Evolutionary conservation across 2,329 filamentous ascomycete species (phyloP).

Genomic region (Epichloe coenophiala): DNA sequence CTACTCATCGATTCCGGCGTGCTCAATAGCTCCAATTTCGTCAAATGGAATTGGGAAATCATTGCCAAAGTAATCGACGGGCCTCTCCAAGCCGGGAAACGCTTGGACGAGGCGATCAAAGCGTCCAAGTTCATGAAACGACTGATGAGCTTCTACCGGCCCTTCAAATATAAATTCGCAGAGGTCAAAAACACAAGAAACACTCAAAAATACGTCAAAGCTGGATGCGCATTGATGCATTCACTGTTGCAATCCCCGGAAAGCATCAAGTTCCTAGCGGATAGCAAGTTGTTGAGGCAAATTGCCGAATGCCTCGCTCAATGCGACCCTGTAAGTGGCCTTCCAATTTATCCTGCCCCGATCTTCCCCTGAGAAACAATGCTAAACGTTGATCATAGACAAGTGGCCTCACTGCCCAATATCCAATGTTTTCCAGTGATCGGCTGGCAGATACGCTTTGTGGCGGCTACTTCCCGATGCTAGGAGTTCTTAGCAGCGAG

Average conservation of each 20-base stretch:
- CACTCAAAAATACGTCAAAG: constrained; percentile 85
- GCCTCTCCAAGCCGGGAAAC: constrained; percentile 77
- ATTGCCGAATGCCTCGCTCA: constrained; percentile 93
- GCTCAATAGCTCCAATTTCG: constrained; percentile 74
- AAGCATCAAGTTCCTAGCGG: constrained; percentile 70
- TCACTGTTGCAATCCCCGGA: constrained; percentile 76
- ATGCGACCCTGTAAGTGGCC: constrained; percentile 61
- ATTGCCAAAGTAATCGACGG: constrained; percentile 87
- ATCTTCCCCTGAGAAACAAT: neutral
- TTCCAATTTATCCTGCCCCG: neutral
- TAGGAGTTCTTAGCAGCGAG: constrained; percentile 77
- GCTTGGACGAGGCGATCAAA: constrained; percentile 86
- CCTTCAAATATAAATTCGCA: constrained; percentile 93
- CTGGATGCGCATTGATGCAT: constrained; percentile 78
- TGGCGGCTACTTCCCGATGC: constrained; percentile 84
- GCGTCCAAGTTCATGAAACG: constrained; percentile 94
- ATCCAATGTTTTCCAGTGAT: constrained; percentile 78
- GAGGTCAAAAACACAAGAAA: constrained; percentile 81
- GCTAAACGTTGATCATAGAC: constrained; percentile 28
- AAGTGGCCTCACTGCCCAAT: constrained; percentile 63
- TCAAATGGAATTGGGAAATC: constrained; percentile 96
- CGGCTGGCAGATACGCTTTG: constrained; percentile 78
- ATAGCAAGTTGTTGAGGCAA: constrained; percentile 87
- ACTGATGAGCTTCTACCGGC: constrained; percentile 85
- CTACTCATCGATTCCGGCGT: constrained; percentile 68